Base-by-base conservation (phyloP, 768 basidiomycete species). In the Holtermanniella nyarrowii region DNA sequence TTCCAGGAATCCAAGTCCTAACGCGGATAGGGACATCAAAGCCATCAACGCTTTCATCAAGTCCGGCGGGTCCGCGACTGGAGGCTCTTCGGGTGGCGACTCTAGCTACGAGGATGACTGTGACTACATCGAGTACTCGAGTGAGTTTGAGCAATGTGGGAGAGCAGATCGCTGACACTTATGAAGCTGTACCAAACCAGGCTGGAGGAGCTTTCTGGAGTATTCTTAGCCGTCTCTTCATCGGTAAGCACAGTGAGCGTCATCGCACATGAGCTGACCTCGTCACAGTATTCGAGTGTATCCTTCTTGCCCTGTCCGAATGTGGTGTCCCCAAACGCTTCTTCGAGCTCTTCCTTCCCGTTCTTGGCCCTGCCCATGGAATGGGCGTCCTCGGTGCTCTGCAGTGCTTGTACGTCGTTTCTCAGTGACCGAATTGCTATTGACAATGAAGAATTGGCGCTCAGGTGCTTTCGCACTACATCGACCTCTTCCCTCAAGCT, bases 121-220 rank as follows among this genome's bases (percentile, higher is more conserved):
- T 62, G 86, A 89, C 59, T 90, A 89, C 69, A 85, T 87, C 57
- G 76, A 79, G 80, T 86, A 70, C 46, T 54, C 49, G 4, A 52
- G 46, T 27, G 50, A 48, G 52, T 24, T 13, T n/a, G 13, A 39
- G 14, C 20, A 39, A 16, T 48, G 21, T 21, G 26, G 41, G 13
- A 27, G 43, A 42, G 14, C 27, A 23, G 20, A 22, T 37, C 42
- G 44, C 53, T 52, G 21, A 26, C 16, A 37, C 23, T 51, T 43
- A 55, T 50, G 82, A 70, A 87, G 56, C 87, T 2, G 87, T 95
- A 3, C 89, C 89, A 3, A 87, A 88, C 71, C 88, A 93, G 69
- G 79, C 86, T 25, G 89, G 86, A 18, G 89, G 89, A 23, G 79
- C 80, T 7, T 93, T 95, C 74, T 95, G 88, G 86, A 85, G 86